Evolutionary conservation across 768 basidiomycete genomes (phyloP), one percentile per base, ranked within the genome.

Genomic region (Leccinum pellstonianum): DNA sequence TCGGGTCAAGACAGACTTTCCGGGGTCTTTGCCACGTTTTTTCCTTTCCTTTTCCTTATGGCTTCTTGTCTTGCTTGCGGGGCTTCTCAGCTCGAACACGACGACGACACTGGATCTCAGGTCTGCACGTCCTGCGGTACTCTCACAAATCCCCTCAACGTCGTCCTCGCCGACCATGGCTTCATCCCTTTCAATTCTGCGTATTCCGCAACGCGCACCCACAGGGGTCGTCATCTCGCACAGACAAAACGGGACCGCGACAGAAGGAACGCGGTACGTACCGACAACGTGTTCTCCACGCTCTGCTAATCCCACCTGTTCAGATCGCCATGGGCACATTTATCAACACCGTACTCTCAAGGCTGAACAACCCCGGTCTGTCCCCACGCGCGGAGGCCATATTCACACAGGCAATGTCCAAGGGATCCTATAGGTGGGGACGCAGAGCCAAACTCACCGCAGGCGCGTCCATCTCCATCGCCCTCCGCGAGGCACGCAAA

Each of bases 71-170:
- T 57, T 29, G 81, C 81, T 49, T 91, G 90, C 70, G 81, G 79
- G 48, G 81, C 75, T 12, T 17, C 66, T 57, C 83, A 82, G 17
- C 72, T 79, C 61, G 84, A 49, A 25, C 7, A 81, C 79, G 80
- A 86, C 72, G 83, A 85, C 64, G 78, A 80, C 33, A 79, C 81
- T 27, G 81, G 80, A 57, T 86, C 87, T 3, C 73, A 78, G 50
- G 83, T 91, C 60, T 93, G 91, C 73, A 82, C 82, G 12, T 54
- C 62, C n/a, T 92, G 91, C 64, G 91, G 87, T 15, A 85, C 85
- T n/a, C 81, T 93, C 19, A 77, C 75, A 10, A 85, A 90, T 65
- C 78, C 88, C 0, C 76, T 80, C 14, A 87, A 86, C 76, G 79
- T 78, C 27, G 73, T 88, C 43, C 82, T 93, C 52, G 77, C 83